Evolutionary conservation across 495 filamentous ascomycete species (phyloP), one percentile per base, ranked within the genome.

Genomic region (Hypoxylon lienhwacheense): DNA sequence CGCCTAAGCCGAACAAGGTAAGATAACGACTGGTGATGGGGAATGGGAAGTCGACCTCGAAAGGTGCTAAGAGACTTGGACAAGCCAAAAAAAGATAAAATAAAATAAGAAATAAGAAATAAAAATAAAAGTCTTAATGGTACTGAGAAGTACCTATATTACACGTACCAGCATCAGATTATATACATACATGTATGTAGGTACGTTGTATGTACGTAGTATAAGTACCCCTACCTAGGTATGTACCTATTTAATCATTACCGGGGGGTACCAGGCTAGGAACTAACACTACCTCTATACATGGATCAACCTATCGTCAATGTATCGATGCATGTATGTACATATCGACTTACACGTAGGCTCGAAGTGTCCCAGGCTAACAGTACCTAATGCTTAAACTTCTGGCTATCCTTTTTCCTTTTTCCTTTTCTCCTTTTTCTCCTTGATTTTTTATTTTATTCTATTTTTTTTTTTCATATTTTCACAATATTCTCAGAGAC

Each of bases 1-100:
- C 21, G 5, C 10, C 58, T 61, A 61, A 56, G 39, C 58, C 58
- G 37, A 56, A 56, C 37, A 7, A 14, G 37, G 58, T 37, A 61
- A n/a, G n/a, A 33, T 51, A 33, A 16, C 33, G 51, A 45, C 15
- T 31, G 26, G 37, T 31, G 6, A 16, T 31, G 42, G 47, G 35
- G 29, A 41, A 21, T 12, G 37, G 37, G 21, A 14, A 21, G 37
- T n/a, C n/a, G n/a, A n/a, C n/a, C n/a, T n/a, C n/a, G n/a, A n/a
- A n/a, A 20, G 25, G 20, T 21, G 21, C 22, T 25, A n/a, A 20
- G 35, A 37, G 16, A 10, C 10, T 20, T 37, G 34, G 35, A n/a
- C 19, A 21, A 46, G 31, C 33, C 15, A 53, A 53, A 34, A 31
- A 45, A 31, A 10, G 12, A 36, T 34, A 40, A 60, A 60, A 54